Percentiles rank a stretch among this genome's conserved stretches.
Conservation (phyloP, 2,329 filamentous ascomycete genomes). For the Cyphellophora attinorum region DNA sequence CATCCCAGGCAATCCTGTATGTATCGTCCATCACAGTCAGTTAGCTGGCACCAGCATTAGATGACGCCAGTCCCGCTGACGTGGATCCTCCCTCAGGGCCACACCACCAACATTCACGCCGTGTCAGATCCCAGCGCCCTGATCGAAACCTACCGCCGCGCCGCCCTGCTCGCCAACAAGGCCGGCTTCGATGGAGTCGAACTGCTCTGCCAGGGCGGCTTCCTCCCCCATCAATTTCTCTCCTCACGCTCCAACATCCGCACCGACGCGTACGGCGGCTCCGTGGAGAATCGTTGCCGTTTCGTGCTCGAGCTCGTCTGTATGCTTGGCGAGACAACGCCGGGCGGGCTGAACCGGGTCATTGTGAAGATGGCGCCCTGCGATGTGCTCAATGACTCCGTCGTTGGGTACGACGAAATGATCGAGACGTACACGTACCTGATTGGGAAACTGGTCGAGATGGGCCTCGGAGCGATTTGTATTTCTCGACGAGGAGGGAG, state of each 20-base stretch:
- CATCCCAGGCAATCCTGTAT: slow-evolving; percentile 8
- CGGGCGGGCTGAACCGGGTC: slow-evolving; percentile 8
- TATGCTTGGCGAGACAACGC: slow-evolving; percentile 21
- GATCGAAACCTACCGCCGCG: slow-evolving; percentile 18
- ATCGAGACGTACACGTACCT: slow-evolving; percentile 12
- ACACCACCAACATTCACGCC: slow-evolving; percentile 10
- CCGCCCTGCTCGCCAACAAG: slow-evolving; percentile 42
- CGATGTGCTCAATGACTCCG: slow-evolving; percentile 19
- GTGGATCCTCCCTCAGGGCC: slow-evolving; percentile 12
- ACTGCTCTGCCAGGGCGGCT: slow-evolving; percentile 38
- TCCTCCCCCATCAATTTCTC: slow-evolving; percentile 44
- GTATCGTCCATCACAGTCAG: slow-evolving; percentile 8
- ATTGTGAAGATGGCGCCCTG: slow-evolving; percentile 22
- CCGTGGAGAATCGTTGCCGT: slow-evolving; percentile 40
- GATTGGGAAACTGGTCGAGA: slow-evolving; percentile 9
- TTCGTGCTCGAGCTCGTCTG: slow-evolving; percentile 48
- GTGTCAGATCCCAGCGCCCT: slow-evolving; percentile 8
- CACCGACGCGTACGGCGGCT: slow-evolving; percentile 42
- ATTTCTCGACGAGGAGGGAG: slow-evolving; percentile 12
- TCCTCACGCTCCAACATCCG: slow-evolving; percentile 41
- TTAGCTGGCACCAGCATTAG: slow-evolving; percentile 10
- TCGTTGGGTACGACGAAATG: slow-evolving; percentile 12
- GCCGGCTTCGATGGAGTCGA: slow-evolving; percentile 47
- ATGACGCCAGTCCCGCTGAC: slow-evolving; percentile 7
- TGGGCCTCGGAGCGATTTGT: slow-evolving; percentile 8